Conservation (phyloP, 441 rosid genomes). For the Adansonia rubrostipa region DNA sequence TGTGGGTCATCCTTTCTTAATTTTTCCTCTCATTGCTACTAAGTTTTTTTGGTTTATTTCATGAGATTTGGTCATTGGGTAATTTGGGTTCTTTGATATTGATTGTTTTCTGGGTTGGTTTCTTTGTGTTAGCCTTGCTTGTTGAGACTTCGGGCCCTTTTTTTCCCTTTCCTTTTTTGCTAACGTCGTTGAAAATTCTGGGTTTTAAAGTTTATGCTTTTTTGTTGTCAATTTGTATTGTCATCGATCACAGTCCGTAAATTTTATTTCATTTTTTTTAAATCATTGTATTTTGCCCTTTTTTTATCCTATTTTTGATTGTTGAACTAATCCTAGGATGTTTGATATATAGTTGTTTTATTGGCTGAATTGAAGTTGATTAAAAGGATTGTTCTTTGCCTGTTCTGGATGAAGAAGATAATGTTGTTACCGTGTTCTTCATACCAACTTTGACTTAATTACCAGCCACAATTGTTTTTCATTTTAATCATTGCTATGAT, state of each 20-base stretch:
- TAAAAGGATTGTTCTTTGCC: background rate
- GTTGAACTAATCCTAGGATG: background rate
- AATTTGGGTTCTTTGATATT: slow-evolving; percentile 15
- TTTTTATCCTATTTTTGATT: background rate
- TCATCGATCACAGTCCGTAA: background rate
- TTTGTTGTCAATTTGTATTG: slow-evolving; percentile 17
- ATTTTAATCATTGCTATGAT: slow-evolving; percentile 3
- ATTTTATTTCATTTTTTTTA: background rate
- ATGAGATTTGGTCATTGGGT: slow-evolving; percentile 12
- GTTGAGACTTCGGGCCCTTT: background rate
- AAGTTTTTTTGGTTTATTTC: background rate
- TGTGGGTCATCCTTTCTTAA: background rate
- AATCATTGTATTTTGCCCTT: background rate
- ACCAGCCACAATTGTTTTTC: slow-evolving; percentile 2
- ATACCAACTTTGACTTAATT: slow-evolving; percentile 3
- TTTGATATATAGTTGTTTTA: background rate
- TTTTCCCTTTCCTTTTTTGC: background rate
- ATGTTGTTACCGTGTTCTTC: background rate
- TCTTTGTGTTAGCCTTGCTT: background rate
- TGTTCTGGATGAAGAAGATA: background rate
- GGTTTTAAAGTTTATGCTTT: background rate
- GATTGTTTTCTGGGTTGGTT: background rate
- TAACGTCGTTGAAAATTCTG: background rate
- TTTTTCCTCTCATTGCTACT: background rate
- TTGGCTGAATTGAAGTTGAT: slow-evolving; percentile 20